Evolutionary conservation across 2,329 filamentous ascomycete genomes (phyloP).

Genomic region (Calonectria pseudoturangicola): DNA sequence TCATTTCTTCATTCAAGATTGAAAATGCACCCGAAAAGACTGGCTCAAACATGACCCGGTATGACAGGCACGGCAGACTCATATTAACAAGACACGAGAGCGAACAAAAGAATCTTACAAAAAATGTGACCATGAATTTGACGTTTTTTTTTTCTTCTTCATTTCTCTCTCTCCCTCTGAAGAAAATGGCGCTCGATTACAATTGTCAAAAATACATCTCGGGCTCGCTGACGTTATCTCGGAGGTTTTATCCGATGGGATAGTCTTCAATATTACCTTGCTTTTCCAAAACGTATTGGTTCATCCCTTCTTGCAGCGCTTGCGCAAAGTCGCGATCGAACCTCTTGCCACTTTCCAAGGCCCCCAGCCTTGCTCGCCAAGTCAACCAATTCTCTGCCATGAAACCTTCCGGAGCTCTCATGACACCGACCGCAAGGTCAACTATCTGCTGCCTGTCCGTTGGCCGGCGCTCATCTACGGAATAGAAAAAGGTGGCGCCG

Average conservation of each 20-base stretch:
- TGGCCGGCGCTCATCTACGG: slow-evolving; percentile 53
- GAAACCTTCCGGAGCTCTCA: slow-evolving; percentile 66
- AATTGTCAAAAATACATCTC: slow-evolving; percentile 11
- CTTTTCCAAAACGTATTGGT: slow-evolving; percentile 60
- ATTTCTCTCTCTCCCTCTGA: background rate
- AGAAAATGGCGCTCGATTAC: background rate
- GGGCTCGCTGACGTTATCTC: slow-evolving; percentile 44
- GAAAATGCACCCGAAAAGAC: background rate
- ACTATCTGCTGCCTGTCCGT: slow-evolving; percentile 60
- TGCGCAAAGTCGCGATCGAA: slow-evolving; percentile 62
- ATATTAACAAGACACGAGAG: background rate
- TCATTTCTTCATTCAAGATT: background rate
- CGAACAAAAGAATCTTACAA: background rate
- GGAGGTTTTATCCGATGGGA: slow-evolving; percentile 52
- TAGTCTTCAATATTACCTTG: slow-evolving; percentile 59
- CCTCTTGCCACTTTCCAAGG: slow-evolving; percentile 57
- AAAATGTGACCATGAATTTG: no score
- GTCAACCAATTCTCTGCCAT: slow-evolving; percentile 68
- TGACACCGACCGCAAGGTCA: slow-evolving; percentile 65
- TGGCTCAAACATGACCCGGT: background rate
- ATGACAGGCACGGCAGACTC: background rate
- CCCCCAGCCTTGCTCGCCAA: slow-evolving; percentile 64
- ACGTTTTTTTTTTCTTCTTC: background rate
- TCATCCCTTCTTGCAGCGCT: slow-evolving; percentile 61
- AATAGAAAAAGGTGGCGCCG: slow-evolving; percentile 66